Percentiles rank a stretch among this genome's conserved stretches.
Conservation (phyloP, 2,329 filamentous ascomycete genomes). For the Colletotrichum somersetense region DNA sequence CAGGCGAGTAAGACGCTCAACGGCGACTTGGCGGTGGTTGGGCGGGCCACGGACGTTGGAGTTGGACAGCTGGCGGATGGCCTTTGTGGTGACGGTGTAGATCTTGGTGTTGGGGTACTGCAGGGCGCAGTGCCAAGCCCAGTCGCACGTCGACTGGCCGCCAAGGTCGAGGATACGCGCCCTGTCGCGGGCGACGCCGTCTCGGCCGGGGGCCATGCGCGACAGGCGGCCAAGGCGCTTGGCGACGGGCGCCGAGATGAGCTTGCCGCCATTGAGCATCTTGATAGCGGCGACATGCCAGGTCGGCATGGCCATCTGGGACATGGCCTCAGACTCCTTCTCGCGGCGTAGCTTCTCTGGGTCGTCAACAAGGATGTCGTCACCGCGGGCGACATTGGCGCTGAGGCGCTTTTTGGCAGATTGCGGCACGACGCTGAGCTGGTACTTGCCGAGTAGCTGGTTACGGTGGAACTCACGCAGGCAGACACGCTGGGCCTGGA, state of each 20-base stretch:
- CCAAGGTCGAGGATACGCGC: slow-evolving; percentile 86
- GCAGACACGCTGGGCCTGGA: slow-evolving; percentile 85
- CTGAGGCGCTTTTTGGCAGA: slow-evolving; percentile 79
- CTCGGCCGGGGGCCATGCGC: slow-evolving; percentile 58
- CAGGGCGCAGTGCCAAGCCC: slow-evolving; percentile 93
- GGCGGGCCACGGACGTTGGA: slow-evolving; percentile 83
- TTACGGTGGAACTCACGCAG: slow-evolving; percentile 80
- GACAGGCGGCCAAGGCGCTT: slow-evolving; percentile 71
- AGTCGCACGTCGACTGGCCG: slow-evolving; percentile 87
- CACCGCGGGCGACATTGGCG: slow-evolving; percentile 79
- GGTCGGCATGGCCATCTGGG: slow-evolving; percentile 73
- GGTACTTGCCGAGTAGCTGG: slow-evolving; percentile 87
- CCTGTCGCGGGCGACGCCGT: slow-evolving; percentile 63
- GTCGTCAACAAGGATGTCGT: slow-evolving; percentile 73
- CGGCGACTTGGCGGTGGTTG: slow-evolving; percentile 88
- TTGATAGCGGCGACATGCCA: slow-evolving; percentile 74
- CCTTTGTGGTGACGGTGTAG: slow-evolving; percentile 86
- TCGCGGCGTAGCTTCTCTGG: slow-evolving; percentile 74
- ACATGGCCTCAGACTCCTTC: slow-evolving; percentile 83
- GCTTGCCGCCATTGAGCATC: slow-evolving; percentile 72
- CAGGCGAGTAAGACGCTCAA: slow-evolving; percentile 81
- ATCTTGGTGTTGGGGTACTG: slow-evolving; percentile 88
- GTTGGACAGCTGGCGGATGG: slow-evolving; percentile 77
- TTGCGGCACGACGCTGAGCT: slow-evolving; percentile 77
- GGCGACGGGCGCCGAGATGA: slow-evolving; percentile 74